A percentile compares a stretch with the other conserved stretches of the same genome.
phyloP scores from a whole-genome alignment of 495 filamentous ascomycete genomes.

The Aspergillus indologenus region DNA sequence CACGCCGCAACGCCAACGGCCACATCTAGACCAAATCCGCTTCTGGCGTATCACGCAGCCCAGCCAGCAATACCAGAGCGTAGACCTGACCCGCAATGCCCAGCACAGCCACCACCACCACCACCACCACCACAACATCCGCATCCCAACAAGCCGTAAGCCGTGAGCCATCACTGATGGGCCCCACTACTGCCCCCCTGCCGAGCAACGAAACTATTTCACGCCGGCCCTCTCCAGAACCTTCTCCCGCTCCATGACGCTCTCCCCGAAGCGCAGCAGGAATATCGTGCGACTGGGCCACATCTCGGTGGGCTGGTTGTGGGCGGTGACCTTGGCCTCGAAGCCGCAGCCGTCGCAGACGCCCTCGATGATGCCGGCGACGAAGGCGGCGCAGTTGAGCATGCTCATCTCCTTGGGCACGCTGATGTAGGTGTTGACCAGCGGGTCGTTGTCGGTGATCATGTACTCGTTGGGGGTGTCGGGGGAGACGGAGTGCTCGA shows the following conservation, averaged over 20 bases:
- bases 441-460: slow-evolving; percentile 94
- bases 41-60: neutral
- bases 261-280: slow-evolving; percentile 81
- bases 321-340: slow-evolving; percentile 84
- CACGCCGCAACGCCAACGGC: neutral
- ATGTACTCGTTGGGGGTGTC: slow-evolving; percentile 91
- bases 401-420: slow-evolving; percentile 93
- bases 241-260: slow-evolving; percentile 88
- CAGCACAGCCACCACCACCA: neutral
- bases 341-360: slow-evolving; percentile 91
- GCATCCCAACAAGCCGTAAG: neutral
- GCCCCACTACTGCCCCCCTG: no score
- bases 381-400: slow-evolving; percentile 93
- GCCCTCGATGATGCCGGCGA: slow-evolving; percentile 93
- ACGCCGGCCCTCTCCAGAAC: slow-evolving; percentile 51
- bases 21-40: neutral
- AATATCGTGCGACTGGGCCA: slow-evolving; percentile 96
- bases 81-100: neutral
- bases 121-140: no score
- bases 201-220: slow-evolving; percentile 31
- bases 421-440: slow-evolving; percentile 89
- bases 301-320: slow-evolving; percentile 79
- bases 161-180: neutral
- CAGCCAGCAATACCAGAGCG: neutral
- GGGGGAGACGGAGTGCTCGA: slow-evolving; percentile 81